Evolutionary conservation across 2,329 filamentous ascomycete species (phyloP), one percentile per base, ranked within the genome.

Genomic region (Passalora sequoiae): DNA sequence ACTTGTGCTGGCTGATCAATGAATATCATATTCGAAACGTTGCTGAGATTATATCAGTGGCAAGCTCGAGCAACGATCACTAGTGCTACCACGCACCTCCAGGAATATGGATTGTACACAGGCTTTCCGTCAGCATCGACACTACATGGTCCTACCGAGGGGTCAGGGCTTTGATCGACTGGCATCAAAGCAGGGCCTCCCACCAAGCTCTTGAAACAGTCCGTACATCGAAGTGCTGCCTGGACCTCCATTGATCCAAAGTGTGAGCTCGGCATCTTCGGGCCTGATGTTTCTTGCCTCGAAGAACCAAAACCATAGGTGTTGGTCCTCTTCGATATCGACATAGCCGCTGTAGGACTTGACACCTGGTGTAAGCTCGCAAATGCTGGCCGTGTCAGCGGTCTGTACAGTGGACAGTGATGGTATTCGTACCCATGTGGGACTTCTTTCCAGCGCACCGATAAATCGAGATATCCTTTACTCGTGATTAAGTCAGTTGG

Each of bases 191-290:
- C 24, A 27, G 12, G 24, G 12, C 6, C 24, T 27, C 24, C 24
- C 12, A 27, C 24, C 80, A 44, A 73, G 70, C 51, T 78, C 79
- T 4, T 67, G 66, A 52, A 83, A 83, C 53, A 84, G 69, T 15
- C 79, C 79, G 44, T 77, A 70, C 69, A 84, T 72, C 33, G 78
- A 81, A 54, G 76, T 80, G 30, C 71, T 72, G 5, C 81, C 81
- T 2, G 80, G 80, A 1, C 80, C 80, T 40, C 81, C 80, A 60
- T 81, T 82, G 51, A 84, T 69, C 76, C 77, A 83, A 54, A 83
- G 73, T 2, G 77, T 74, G 28, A 80, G 60, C 6, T 71, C 70
- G 8, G 33, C 24, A n/a, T 44, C 24, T 17, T 28, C 25, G 1
- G 74, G 72, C 43, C 75, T 67, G 28, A 61, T 58, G 41, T 73